These are phyloP conservation scores for Suillus paluster DNA, from an alignment of 768 basidiomycete genomes.

Conservation along the genomic window DNA sequence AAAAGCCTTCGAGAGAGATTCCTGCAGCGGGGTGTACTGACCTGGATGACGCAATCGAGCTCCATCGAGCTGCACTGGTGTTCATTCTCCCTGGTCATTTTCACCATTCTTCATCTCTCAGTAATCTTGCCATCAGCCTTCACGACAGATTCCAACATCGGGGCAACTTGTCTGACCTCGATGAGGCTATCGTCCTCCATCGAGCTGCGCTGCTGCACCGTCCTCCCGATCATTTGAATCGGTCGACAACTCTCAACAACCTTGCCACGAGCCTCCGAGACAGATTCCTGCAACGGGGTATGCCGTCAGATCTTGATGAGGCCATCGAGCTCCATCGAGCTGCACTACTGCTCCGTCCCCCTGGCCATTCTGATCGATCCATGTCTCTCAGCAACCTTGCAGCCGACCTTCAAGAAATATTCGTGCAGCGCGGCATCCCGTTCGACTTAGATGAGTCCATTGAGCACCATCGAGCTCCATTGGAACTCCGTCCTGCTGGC, in stretches of 20 bases:
- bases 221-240: not conserved
- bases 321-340: no score
- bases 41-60: conserved; percentile 29
- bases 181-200: conserved; percentile 18
- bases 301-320: no score
- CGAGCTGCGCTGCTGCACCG: not conserved
- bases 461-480: no score
- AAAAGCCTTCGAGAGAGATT: conserved; percentile 31
- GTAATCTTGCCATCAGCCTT: conserved; percentile 10
- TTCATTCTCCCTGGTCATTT: conserved; percentile 18
- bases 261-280: no score
- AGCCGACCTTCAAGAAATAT: no score
- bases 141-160: conserved; percentile 11
- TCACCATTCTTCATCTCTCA: conserved; percentile 8
- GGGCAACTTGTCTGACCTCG: conserved; percentile 11
- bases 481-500: no score
- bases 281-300: no score
- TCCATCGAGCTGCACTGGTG: conserved; percentile 24
- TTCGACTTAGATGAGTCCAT: no score
- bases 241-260: not conserved
- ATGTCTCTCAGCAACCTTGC: no score
- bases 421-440: no score
- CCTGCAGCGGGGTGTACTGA: conserved; percentile 25
- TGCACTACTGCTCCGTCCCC: no score
- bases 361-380: no score